A percentile compares a stretch with the other conserved stretches of the same genome.
Conservation (phyloP, 225 moss, liverwort and hornwort species). For the Polytrichum formosum region DNA sequence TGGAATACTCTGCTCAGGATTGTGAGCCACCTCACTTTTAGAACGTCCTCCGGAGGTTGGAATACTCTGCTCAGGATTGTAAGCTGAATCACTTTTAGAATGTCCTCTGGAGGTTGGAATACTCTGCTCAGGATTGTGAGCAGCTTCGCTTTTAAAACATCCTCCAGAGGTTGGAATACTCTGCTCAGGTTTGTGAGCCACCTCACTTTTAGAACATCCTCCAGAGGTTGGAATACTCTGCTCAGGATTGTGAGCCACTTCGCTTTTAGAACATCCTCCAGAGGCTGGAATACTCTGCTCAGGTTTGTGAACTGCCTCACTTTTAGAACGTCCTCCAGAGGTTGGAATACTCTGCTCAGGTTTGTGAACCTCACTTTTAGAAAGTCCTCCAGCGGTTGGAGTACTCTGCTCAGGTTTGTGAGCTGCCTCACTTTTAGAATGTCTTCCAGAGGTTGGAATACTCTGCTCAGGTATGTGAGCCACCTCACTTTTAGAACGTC, state of each 20-base stretch:
- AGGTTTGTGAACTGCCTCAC: background rate
- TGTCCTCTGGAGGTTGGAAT: background rate
- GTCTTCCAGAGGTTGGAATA: background rate
- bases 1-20: background rate
- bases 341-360: background rate
- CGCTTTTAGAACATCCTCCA: background rate
- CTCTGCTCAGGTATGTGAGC: background rate
- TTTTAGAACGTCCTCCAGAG: slow-evolving; percentile 2
- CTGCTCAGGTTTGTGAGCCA: background rate
- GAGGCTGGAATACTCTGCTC: background rate
- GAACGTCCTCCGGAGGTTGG: background rate
- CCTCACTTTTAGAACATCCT: slow-evolving; percentile 1
- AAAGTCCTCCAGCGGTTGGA: slow-evolving; percentile 1
- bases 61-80: background rate
- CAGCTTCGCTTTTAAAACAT: background rate
- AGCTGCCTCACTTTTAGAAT: background rate
- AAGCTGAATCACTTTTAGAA: background rate
- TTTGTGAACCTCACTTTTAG: slow-evolving; percentile 1
- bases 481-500: slow-evolving; percentile 1
- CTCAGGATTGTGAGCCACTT: background rate
- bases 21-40: background rate
- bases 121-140: slow-evolving; percentile 1
- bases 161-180: background rate
- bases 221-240: background rate
- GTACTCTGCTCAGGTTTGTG: background rate